These are phyloP conservation scores for Petrea volubilis DNA, from an alignment of 257 asterid species.

Conservation along the genomic window DNA sequence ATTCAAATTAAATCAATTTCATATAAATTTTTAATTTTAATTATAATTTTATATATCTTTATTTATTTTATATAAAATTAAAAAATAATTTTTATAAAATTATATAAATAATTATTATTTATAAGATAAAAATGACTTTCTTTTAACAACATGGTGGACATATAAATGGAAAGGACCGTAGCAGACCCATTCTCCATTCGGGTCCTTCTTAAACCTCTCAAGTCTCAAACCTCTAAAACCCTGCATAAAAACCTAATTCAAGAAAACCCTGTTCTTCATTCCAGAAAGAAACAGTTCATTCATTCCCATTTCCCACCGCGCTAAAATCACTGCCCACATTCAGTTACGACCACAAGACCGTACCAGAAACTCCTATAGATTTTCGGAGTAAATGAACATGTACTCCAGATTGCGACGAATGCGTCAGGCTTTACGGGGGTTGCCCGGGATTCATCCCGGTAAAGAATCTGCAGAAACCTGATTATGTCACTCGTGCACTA, in stretches of 20 bases:
- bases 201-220: constrained; percentile 17
- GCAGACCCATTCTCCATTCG: constrained; percentile 5
- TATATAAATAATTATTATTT: too few relatives aligned
- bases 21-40: too few relatives aligned
- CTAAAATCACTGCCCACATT: neutral
- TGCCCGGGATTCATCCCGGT: constrained; percentile 52
- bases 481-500: neutral
- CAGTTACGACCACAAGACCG: neutral
- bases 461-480: neutral
- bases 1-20: too few relatives aligned
- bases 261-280: neutral
- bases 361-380: neutral
- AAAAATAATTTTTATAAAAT: too few relatives aligned
- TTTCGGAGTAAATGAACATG: constrained; percentile 32
- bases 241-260: constrained; percentile 12
- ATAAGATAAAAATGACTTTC: too few relatives aligned
- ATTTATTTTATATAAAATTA: too few relatives aligned
- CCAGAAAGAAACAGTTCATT: too few relatives aligned
- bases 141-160: too few relatives aligned
- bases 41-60: too few relatives aligned
- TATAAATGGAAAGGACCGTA: neutral
- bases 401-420: constrained; percentile 45
- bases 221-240: constrained; percentile 27
- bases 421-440: constrained; percentile 30
- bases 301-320: constrained; percentile 12